Percentiles rank a stretch among this genome's conserved stretches.
These are phyloP conservation scores for Taphrina wiesneri DNA, from an alignment of 1,139 yeast genomes.

Conservation along the genomic window DNA sequence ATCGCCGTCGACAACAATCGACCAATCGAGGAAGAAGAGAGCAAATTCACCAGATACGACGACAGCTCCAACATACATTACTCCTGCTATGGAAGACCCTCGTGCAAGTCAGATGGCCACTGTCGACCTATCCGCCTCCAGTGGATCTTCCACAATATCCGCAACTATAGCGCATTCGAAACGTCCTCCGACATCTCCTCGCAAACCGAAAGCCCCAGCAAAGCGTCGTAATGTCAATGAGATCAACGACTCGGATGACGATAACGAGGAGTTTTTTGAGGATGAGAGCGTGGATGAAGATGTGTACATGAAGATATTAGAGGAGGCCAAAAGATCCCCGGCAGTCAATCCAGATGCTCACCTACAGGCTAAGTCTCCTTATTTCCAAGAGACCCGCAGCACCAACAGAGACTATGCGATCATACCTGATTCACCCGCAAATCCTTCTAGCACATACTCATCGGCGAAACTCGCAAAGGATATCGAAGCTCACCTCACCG, in stretches of 20 bases:
- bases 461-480: neutral
- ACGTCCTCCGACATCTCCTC: constrained; percentile 24
- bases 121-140: constrained; percentile 16
- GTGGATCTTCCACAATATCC: neutral
- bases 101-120: constrained; percentile 17
- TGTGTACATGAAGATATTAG: neutral
- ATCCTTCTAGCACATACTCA: neutral
- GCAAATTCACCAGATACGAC: neutral
- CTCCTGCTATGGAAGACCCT: neutral
- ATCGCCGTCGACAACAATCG: neutral
- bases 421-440: constrained; percentile 1
- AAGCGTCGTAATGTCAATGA: constrained; percentile 23
- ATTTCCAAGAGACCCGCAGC: neutral
- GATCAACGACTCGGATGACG: constrained; percentile 5
- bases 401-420: neutral
- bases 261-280: constrained; percentile 1
- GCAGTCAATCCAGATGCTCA: neutral
- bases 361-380: neutral
- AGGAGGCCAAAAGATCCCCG: neutral
- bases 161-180: neutral
- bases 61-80: constrained; percentile 17
- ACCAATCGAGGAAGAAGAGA: neutral
- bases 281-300: constrained; percentile 1
- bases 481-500: neutral
- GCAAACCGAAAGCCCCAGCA: constrained; percentile 20